A percentile compares a stretch with the other conserved stretches of the same genome.
Conservation (phyloP, 2,329 filamentous ascomycete species). For the Ustulina deusta region DNA sequence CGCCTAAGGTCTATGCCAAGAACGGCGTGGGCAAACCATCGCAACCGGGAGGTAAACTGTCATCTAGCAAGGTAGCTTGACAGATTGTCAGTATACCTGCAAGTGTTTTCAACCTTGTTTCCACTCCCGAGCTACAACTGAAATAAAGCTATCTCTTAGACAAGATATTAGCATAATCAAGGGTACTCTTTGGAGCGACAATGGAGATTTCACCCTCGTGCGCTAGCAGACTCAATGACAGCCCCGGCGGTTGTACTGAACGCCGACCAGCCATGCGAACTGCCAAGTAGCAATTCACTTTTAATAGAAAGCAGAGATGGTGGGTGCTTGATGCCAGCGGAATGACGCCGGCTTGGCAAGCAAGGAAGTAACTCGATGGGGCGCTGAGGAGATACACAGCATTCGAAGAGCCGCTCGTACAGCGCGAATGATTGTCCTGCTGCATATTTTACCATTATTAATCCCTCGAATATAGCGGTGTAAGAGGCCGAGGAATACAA, state of each 20-base stretch:
- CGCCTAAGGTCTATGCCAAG: slow-evolving; percentile 40
- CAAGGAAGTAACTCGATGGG: too few species aligned
- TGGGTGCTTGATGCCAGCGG: too few species aligned
- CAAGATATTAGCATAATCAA: too few species aligned
- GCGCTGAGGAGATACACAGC: not conserved
- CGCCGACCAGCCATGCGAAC: too few species aligned
- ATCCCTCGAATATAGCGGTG: not conserved
- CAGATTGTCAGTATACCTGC: slow-evolving; percentile 43
- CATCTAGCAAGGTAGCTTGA: slow-evolving; percentile 40
- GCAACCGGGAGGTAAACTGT: slow-evolving; percentile 23
- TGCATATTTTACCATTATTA: slow-evolving; percentile 2
- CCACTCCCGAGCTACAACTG: not conserved
- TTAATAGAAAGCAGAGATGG: too few species aligned
- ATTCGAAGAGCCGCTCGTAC: not conserved
- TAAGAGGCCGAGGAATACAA: not conserved
- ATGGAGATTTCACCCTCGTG: too few species aligned
- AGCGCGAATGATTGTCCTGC: not conserved
- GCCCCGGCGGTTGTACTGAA: too few species aligned
- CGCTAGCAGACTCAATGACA: too few species aligned
- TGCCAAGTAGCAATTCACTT: too few species aligned
- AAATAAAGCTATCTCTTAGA: not conserved
- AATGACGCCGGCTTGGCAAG: too few species aligned
- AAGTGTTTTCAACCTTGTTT: slow-evolving; percentile 26
- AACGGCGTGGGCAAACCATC: slow-evolving; percentile 41
- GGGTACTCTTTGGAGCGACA: too few species aligned